A percentile compares a stretch with the other conserved stretches of the same genome.
Evolutionary conservation across 441 rosid species (phyloP).

Genomic region (Gossypium gossypioides): DNA sequence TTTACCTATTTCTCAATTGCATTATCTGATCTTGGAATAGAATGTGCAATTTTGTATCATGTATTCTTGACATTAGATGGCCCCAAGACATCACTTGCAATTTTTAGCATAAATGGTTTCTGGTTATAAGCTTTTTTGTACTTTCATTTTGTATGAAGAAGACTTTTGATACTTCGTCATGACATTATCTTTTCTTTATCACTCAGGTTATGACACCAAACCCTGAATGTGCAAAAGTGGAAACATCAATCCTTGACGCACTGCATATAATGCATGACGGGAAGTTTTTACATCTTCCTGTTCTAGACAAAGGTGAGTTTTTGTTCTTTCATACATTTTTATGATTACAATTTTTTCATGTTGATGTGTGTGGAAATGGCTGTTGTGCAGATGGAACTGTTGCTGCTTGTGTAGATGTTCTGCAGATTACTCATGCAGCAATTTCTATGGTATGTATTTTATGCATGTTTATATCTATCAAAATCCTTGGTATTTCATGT

Average conservation of each 20-base stretch:
- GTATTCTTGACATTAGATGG: background rate
- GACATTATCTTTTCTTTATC: constrained; percentile 1
- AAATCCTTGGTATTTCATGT: background rate
- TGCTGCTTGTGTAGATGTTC: constrained; percentile 67
- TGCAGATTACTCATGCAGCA: constrained; percentile 86
- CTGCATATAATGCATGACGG: constrained; percentile 87
- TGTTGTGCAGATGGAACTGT: constrained; percentile 50
- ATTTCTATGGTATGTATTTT: constrained; percentile 53
- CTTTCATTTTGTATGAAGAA: background rate
- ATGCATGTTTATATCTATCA: background rate
- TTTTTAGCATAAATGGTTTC: background rate
- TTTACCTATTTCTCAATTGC: background rate
- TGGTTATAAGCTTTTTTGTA: background rate
- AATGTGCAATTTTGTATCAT: background rate
- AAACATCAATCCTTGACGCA: constrained; percentile 75
- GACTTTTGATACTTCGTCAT: background rate
- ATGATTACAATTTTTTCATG: background rate
- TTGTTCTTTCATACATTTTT: background rate
- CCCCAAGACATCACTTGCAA: background rate
- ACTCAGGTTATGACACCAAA: constrained; percentile 74
- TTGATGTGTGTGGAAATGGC: background rate
- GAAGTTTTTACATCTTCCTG: constrained; percentile 88
- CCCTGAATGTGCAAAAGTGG: constrained; percentile 68
- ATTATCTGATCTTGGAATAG: background rate
- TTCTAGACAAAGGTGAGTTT: constrained; percentile 54